Evolutionary conservation across 2,329 filamentous ascomycete genomes (phyloP).

Genomic region (Alternaria solani): DNA sequence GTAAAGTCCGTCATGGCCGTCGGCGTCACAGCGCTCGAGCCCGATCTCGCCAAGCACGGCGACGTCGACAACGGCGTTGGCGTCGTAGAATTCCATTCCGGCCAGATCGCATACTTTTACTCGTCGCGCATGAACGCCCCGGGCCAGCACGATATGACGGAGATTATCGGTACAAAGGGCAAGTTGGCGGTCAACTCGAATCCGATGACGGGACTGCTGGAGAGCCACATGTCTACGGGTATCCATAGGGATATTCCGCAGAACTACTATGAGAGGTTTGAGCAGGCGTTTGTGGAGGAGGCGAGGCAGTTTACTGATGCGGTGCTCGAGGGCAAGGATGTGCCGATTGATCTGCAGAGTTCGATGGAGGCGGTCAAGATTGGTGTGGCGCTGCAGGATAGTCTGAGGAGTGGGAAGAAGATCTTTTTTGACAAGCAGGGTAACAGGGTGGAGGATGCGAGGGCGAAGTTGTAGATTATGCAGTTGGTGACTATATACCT

Average conservation of each 20-base stretch:
- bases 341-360: slow-evolving; percentile 65
- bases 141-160: slow-evolving; percentile 72
- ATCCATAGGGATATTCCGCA: slow-evolving; percentile 67
- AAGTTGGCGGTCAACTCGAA: slow-evolving; percentile 69
- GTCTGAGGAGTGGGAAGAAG: slow-evolving; percentile 55
- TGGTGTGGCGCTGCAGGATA: slow-evolving; percentile 60
- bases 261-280: slow-evolving; percentile 70
- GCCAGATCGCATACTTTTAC: slow-evolving; percentile 71
- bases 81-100: slow-evolving; percentile 70
- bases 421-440: slow-evolving; percentile 65
- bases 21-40: slow-evolving; percentile 67
- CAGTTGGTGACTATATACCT: not conserved
- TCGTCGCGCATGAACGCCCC: slow-evolving; percentile 71
- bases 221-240: slow-evolving; percentile 62
- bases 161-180: slow-evolving; percentile 72
- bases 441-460: slow-evolving; percentile 51
- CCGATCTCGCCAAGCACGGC: slow-evolving; percentile 64
- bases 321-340: slow-evolving; percentile 63
- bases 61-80: slow-evolving; percentile 71
- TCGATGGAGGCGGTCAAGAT: slow-evolving; percentile 69
- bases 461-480: slow-evolving; percentile 47
- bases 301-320: slow-evolving; percentile 69
- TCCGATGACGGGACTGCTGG: slow-evolving; percentile 64
- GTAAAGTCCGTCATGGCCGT: slow-evolving; percentile 65
- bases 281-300: slow-evolving; percentile 69